Evolutionary conservation across 768 basidiomycete genomes (phyloP).

Genomic region (Russula sp.): DNA sequence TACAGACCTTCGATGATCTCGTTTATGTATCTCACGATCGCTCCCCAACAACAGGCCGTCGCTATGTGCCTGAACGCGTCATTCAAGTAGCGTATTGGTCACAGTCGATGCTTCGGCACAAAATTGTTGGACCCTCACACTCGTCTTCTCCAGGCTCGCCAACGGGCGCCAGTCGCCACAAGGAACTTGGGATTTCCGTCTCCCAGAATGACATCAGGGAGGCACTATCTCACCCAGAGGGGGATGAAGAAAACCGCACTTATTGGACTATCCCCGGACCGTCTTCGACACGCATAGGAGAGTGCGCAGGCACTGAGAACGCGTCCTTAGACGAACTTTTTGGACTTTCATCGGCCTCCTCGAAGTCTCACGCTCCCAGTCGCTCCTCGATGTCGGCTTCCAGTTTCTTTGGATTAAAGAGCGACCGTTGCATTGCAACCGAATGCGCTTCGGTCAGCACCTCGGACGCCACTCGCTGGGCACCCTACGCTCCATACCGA

Average conservation of each 20-base stretch:
- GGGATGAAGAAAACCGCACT: slow-evolving; percentile 26
- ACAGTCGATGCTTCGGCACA: slow-evolving; percentile 58
- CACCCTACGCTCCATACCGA: slow-evolving; percentile 70
- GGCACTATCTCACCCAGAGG: slow-evolving; percentile 25
- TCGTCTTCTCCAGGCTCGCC: slow-evolving; percentile 31
- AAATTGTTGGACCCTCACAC: slow-evolving; percentile 36
- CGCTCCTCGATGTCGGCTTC: slow-evolving; percentile 35
- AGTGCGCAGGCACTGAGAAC: slow-evolving; percentile 45
- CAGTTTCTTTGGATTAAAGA: slow-evolving; percentile 58
- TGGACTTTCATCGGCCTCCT: slow-evolving; percentile 27
- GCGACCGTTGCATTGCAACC: slow-evolving; percentile 36
- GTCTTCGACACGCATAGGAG: slow-evolving; percentile 69
- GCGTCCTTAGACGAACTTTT: slow-evolving; percentile 69
- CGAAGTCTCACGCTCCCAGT: slow-evolving; percentile 24
- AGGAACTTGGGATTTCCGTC: slow-evolving; percentile 61
- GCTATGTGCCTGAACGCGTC: slow-evolving; percentile 59
- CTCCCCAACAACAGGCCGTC: slow-evolving; percentile 59
- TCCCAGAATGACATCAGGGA: slow-evolving; percentile 45
- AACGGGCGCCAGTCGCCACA: slow-evolving; percentile 34
- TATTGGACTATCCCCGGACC: slow-evolving; percentile 65
- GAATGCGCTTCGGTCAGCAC: slow-evolving; percentile 38
- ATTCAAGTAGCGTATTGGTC: slow-evolving; percentile 79
- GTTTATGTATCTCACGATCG: slow-evolving; percentile 65
- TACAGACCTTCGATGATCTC: slow-evolving; percentile 74
- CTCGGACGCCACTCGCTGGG: slow-evolving; percentile 48